Conservation (phyloP, 208 protist genomes). For the Leishmania gerbilli region DNA sequence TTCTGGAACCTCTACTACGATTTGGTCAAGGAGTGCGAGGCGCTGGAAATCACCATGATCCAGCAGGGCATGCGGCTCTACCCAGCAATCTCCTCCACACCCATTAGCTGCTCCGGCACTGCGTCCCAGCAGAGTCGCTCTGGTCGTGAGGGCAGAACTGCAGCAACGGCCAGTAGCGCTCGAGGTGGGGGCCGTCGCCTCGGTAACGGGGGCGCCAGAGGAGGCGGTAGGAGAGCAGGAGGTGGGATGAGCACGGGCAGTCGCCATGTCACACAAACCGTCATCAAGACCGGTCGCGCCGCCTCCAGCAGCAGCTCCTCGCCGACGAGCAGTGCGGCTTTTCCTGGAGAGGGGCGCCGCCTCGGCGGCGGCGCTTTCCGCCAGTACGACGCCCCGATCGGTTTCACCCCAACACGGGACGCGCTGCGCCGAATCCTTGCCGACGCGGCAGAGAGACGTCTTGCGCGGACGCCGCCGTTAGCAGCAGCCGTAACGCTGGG, state of each 20-base stretch:
- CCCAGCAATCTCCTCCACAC: slow-evolving; percentile 27
- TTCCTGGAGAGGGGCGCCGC: slow-evolving; percentile 22
- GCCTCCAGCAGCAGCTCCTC: background rate
- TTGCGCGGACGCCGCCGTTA: background rate
- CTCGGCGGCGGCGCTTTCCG: slow-evolving; percentile 8
- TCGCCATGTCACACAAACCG: background rate
- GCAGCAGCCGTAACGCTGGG: background rate
- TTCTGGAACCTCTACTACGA: slow-evolving; percentile 85
- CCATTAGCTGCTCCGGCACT: background rate
- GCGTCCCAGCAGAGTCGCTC: background rate
- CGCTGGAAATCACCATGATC: slow-evolving; percentile 53
- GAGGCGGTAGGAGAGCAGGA: background rate
- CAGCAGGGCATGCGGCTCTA: slow-evolving; percentile 41
- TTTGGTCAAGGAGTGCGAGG: slow-evolving; percentile 76
- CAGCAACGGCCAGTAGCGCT: background rate
- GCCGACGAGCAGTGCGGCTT: background rate
- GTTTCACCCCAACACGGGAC: slow-evolving; percentile 21
- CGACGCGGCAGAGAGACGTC: slow-evolving; percentile 17
- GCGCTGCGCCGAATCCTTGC: slow-evolving; percentile 22
- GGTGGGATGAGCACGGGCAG: background rate
- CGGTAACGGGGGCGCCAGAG: background rate
- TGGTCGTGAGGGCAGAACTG: background rate
- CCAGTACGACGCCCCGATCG: background rate
- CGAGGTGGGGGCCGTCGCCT: background rate
- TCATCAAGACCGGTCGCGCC: background rate